phyloP scores from a whole-genome alignment of 2,329 filamentous ascomycete genomes.

The Alternaria brassicicola region DNA sequence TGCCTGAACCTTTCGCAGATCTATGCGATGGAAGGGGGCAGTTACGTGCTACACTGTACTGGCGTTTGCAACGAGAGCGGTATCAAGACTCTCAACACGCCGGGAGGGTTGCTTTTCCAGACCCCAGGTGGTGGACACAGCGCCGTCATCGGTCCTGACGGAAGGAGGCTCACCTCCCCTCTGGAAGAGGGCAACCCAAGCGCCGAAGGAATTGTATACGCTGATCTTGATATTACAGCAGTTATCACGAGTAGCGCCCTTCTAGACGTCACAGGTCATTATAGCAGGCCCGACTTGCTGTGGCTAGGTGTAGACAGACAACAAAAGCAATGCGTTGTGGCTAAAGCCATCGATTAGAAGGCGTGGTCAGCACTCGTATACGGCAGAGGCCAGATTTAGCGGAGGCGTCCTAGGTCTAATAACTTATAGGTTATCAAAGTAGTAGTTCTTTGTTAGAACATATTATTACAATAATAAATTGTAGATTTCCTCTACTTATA shows the following conservation, averaged over 20 bases:
- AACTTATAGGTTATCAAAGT: too few species aligned
- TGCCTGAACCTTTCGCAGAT: conserved; percentile 53
- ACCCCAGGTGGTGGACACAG: conserved; percentile 54
- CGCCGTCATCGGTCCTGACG: conserved; percentile 61
- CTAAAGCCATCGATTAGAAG: too few species aligned
- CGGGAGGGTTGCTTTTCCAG: neutral
- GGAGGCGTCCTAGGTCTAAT: too few species aligned
- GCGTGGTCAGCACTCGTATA: too few species aligned
- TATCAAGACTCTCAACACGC: too few species aligned
- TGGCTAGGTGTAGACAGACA: conserved; percentile 55
- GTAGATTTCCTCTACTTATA: too few species aligned
- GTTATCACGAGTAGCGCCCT: conserved; percentile 33
- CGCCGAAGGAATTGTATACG: neutral
- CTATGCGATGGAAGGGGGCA: conserved; percentile 59
- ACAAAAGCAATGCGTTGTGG: conserved; percentile 25
- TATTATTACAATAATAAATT: too few species aligned
- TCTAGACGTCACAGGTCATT: conserved; percentile 57
- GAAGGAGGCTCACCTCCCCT: conserved; percentile 23
- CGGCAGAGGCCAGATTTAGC: too few species aligned
- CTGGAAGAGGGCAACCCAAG: neutral
- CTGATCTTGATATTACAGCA: neutral
- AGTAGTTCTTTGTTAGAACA: too few species aligned
- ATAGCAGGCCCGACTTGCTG: conserved; percentile 58
- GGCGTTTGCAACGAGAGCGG: too few species aligned
- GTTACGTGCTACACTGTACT: too few species aligned